A percentile compares a stretch with the other conserved stretches of the same genome.
These are phyloP conservation scores for Trichoderma arundinaceum DNA, from an alignment of 2,329 filamentous ascomycete species.

Conservation along the genomic window DNA sequence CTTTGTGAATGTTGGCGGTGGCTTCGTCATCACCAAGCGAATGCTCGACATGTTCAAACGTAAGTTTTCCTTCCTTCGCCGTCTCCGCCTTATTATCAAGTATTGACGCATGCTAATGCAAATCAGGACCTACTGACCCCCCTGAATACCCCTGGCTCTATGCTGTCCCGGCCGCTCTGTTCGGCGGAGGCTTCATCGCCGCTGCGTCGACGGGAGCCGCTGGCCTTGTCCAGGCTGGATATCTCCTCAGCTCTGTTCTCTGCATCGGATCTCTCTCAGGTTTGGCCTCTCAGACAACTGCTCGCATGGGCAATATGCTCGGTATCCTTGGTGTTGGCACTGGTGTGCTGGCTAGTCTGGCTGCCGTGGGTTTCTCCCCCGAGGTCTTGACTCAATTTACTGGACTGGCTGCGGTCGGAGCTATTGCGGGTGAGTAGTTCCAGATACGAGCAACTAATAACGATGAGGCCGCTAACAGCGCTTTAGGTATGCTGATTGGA, in stretches of 20 bases:
- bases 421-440: conserved; percentile 58
- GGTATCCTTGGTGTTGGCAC: conserved; percentile 85
- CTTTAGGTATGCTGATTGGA: conserved; percentile 72
- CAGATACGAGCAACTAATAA: neutral
- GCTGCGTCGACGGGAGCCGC: conserved; percentile 82
- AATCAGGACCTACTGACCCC: conserved; percentile 74
- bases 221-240: conserved; percentile 85
- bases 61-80: conserved; percentile 42
- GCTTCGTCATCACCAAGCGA: conserved; percentile 88
- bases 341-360: conserved; percentile 81
- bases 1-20: conserved; percentile 87
- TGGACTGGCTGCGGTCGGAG: conserved; percentile 74
- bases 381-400: conserved; percentile 82
- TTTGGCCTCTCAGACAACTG: conserved; percentile 80
- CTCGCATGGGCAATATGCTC: conserved; percentile 82
- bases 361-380: conserved; percentile 79
- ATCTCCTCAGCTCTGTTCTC: conserved; percentile 80
- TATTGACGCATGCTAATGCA: conserved; percentile 32
- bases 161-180: conserved; percentile 75
- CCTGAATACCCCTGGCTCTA: conserved; percentile 90
- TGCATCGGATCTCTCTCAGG: conserved; percentile 86
- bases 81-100: neutral
- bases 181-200: conserved; percentile 80
- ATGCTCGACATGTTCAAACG: conserved; percentile 94
- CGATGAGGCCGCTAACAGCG: conserved; percentile 20